Conservation (phyloP, 2,329 filamentous ascomycete species). For the Aspergillus sp. region DNA sequence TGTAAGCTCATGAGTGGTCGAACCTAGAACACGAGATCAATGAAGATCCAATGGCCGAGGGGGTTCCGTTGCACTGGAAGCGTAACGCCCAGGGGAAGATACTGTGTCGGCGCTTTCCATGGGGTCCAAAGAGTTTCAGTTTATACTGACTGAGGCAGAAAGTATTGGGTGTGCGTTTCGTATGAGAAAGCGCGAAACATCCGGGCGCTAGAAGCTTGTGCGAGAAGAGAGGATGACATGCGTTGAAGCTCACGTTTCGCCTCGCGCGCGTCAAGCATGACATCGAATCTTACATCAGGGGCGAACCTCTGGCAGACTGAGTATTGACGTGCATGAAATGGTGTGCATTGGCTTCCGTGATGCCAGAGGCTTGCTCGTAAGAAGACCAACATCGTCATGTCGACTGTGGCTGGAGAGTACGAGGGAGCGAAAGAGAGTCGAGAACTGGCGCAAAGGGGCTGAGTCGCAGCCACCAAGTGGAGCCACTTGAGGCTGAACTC, state of each 20-base stretch:
- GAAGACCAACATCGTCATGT: no score
- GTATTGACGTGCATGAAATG: neutral
- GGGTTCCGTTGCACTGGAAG: neutral
- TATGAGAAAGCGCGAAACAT: neutral
- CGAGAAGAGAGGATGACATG: neutral
- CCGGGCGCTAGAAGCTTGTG: slow-evolving; percentile 4
- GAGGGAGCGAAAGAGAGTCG: neutral
- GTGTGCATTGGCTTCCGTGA: neutral
- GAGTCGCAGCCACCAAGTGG: neutral
- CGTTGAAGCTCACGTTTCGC: neutral
- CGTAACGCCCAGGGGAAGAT: neutral
- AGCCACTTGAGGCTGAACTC: slow-evolving; percentile 15
- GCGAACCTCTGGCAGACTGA: neutral
- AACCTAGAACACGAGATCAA: neutral
- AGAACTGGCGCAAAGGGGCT: neutral
- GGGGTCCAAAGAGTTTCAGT: neutral
- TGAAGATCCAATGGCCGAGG: neutral
- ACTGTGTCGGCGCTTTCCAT: neutral
- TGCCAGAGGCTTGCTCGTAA: neutral
- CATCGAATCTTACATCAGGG: neutral
- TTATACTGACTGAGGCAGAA: neutral
- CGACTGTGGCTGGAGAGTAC: no score
- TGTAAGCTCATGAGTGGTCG: neutral
- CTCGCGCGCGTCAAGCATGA: slow-evolving; percentile 3
- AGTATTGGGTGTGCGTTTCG: neutral